Percentiles rank a stretch among this genome's conserved stretches.
phyloP scores from a whole-genome alignment of 1,284 basidiomycete species.

The Cutaneotrichosporon sp. region DNA sequence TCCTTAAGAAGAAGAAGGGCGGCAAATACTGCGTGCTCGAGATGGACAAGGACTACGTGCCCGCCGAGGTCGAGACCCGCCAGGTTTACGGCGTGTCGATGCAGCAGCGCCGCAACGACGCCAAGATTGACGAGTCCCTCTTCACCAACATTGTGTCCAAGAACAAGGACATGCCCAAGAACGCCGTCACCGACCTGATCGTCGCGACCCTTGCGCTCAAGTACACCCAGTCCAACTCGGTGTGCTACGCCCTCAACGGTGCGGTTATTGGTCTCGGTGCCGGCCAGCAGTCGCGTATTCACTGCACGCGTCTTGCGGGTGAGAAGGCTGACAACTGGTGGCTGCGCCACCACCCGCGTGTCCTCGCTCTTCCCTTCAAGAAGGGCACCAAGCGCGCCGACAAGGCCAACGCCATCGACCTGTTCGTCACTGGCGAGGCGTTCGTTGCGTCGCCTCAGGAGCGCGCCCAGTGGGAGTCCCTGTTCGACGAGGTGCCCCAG shows the following conservation, averaged over 20 bases:
- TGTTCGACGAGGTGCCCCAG: constrained; percentile 72
- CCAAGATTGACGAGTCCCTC: constrained; percentile 73
- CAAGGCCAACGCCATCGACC: constrained; percentile 96
- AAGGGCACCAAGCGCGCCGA: constrained; percentile 93
- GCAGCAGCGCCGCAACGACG: constrained; percentile 87
- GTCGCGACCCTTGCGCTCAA: constrained; percentile 95
- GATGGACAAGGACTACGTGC: constrained; percentile 77
- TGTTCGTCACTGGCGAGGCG: constrained; percentile 86
- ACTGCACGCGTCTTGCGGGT: constrained; percentile 96
- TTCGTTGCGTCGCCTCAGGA: constrained; percentile 73
- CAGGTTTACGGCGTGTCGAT: constrained; percentile 92
- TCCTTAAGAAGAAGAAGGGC: constrained; percentile 92
- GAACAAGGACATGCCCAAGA: constrained; percentile 71
- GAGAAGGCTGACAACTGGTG: constrained; percentile 99
- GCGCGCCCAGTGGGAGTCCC: constrained; percentile 80
- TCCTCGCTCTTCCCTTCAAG: constrained; percentile 67
- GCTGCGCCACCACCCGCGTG: constrained; percentile 92
- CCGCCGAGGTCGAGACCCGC: constrained; percentile 76
- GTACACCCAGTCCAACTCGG: constrained; percentile 99
- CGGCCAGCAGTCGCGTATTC: constrained; percentile 97
- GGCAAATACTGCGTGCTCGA: constrained; percentile 98
- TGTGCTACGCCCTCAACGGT: constrained; percentile 90
- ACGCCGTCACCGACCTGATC: constrained; percentile 77
- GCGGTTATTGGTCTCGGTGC: constrained; percentile 94
- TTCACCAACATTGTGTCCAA: constrained; percentile 85